Evolutionary conservation across 768 basidiomycete species (phyloP).

Genomic region (Mrakia gelida): DNA sequence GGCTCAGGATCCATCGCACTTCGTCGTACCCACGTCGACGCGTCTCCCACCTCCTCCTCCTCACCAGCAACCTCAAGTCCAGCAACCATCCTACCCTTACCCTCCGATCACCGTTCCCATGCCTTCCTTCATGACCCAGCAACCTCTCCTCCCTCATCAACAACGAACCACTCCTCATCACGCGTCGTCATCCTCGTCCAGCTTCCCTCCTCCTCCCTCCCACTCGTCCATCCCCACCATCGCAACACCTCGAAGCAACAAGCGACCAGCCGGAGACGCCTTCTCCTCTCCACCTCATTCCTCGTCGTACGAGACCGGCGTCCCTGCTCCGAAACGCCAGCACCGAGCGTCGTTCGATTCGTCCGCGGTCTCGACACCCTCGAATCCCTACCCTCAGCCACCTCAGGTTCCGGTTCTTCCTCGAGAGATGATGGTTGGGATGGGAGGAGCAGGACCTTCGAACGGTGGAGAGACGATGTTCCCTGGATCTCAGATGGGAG

Average conservation of each 20-base stretch:
- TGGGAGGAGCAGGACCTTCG: background rate
- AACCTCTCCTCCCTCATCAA: background rate
- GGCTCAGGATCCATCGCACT: background rate
- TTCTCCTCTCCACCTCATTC: constrained; percentile 10
- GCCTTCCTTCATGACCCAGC: background rate
- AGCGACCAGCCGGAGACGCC: constrained; percentile 7
- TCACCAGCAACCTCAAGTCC: background rate
- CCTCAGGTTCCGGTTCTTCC: background rate
- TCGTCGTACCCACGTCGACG: background rate
- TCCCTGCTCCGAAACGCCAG: background rate
- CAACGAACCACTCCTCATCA: background rate
- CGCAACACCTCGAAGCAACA: constrained; percentile 3
- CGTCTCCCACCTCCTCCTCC: background rate
- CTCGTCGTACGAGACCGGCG: background rate
- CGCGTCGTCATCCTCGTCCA: background rate
- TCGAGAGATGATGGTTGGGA: background rate
- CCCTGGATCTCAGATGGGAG: background rate
- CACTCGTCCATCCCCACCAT: background rate
- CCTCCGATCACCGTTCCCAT: background rate
- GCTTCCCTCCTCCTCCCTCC: background rate
- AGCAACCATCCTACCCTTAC: background rate
- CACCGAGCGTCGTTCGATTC: constrained; percentile 15
- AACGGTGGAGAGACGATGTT: background rate
- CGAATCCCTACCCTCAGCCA: background rate
- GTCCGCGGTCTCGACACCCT: constrained; percentile 1